Evolutionary conservation across 768 basidiomycete genomes (phyloP).

Genomic region (Lentinula sp.): DNA sequence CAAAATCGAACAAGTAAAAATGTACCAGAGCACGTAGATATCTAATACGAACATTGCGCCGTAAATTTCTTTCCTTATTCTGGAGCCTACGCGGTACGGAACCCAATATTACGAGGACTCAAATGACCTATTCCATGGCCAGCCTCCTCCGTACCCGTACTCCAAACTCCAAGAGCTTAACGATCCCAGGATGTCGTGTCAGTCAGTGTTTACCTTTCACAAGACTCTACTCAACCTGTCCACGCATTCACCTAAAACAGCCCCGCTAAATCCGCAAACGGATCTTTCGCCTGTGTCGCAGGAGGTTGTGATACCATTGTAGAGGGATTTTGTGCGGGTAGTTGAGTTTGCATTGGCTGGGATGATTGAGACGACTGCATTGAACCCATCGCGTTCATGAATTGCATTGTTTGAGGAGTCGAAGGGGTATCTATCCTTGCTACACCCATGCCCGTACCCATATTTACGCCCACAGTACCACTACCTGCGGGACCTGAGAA

Average conservation of each 20-base stretch:
- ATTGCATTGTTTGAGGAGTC: not conserved
- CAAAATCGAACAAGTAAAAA: not conserved
- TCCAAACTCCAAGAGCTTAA: too few relatives aligned
- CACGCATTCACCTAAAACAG: constrained; percentile 43
- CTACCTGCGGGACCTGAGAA: constrained; percentile 9
- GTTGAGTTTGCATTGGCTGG: constrained; percentile 15
- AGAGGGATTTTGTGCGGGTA: too few relatives aligned
- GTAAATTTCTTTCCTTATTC: not conserved
- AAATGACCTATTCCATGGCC: too few relatives aligned
- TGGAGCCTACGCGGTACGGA: too few relatives aligned
- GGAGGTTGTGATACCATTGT: constrained; percentile 9
- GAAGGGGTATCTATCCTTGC: not conserved
- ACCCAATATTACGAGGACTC: too few relatives aligned
- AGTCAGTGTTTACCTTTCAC: too few relatives aligned
- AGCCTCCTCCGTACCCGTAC: too few relatives aligned
- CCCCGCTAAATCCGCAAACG: constrained; percentile 78
- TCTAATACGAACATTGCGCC: not conserved
- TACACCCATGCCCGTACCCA: constrained; percentile 3
- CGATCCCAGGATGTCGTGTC: too few relatives aligned
- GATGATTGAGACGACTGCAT: constrained; percentile 7
- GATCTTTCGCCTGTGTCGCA: constrained; percentile 51
- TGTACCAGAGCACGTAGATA: not conserved
- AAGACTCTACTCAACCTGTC: too few relatives aligned
- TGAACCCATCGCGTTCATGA: not conserved
- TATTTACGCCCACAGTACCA: not conserved